Base-by-base conservation (phyloP, 768 basidiomycete species). In the Cubamyces sp. region DNA sequence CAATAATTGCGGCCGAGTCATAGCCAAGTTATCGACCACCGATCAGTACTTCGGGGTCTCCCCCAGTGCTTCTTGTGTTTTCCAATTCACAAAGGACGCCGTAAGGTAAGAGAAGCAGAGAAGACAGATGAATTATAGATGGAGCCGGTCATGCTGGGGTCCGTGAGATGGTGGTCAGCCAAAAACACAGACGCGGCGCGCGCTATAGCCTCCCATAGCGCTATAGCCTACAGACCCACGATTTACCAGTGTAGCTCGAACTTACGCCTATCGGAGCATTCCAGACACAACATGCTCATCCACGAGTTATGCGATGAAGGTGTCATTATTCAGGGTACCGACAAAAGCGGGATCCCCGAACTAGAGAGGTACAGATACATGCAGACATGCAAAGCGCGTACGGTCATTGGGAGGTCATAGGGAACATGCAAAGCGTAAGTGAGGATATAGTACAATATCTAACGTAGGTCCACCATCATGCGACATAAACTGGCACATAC, bases 401-500 rank as follows among this genome's bases (percentile, higher is more conserved):
- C 37, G 26, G 25, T 55, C 60, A 50, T 55, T 28, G 23, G 23
- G 40, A 34, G 30, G 25, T 48, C 55, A 57, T 61, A 34, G 25
- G 25, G 12, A 41, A 25, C 28, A 42, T 26, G 40, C 25, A 50
- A 50, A 39, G 37, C 37, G 39, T 53, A 40, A 42, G 53, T 50
- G n/a, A 28, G 23, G 18, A 26, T 57, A 47, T 28, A 46, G 56
- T 57, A 57, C 49, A 57, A 34, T 25, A 21, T 47, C 61, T 52
- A 47, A 21, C 47, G 25, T 47, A 34, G 43, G 41, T 53, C 28
- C 49, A 40, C 47, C 39, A 55, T 34, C 54, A 49, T 49, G 53
- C 45, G 26, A 61, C 47, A 43, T 50, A 55, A 39, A 51, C 53
- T 57, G 21, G 48, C 48, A 57, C 42, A 61, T 62, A 57, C 30